A percentile compares a stretch with the other conserved stretches of the same genome.
Conservation (phyloP, 768 basidiomycete species). For the Pisolithus albus region DNA sequence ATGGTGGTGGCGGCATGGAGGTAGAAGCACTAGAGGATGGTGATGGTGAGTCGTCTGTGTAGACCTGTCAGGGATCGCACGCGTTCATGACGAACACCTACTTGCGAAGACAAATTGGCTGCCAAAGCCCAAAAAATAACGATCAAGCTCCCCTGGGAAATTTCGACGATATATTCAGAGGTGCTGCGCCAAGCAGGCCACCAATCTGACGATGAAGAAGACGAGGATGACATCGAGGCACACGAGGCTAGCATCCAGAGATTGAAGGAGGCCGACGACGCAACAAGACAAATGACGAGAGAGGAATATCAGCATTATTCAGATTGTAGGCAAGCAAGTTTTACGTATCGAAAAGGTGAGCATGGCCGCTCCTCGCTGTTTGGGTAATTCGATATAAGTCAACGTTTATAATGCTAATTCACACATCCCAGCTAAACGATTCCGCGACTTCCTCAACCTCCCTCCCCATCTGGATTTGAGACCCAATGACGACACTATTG, state of each 20-base stretch:
- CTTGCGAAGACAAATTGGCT: conserved; percentile 56
- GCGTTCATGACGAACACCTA: neutral
- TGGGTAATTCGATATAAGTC: neutral
- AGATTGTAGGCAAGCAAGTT: conserved; percentile 93
- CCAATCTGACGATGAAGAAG: conserved; percentile 91
- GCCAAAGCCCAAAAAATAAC: conserved; percentile 89
- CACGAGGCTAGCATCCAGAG: conserved; percentile 91
- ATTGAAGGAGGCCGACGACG: conserved; percentile 91
- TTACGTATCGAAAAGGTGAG: conserved; percentile 92
- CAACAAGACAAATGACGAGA: conserved; percentile 91
- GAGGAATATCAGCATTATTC: conserved; percentile 98
- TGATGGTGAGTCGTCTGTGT: conserved; percentile 48
- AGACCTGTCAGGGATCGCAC: neutral
- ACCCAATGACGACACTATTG: conserved; percentile 89
- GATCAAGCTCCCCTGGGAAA: conserved; percentile 95
- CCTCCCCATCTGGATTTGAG: conserved; percentile 82
- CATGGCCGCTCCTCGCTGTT: neutral
- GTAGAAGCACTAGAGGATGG: conserved; percentile 81
- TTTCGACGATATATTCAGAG: conserved; percentile 86
- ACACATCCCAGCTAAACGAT: conserved; percentile 70
- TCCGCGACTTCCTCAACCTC: conserved; percentile 89
- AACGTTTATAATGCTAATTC: no score
- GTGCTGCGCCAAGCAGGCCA: conserved; percentile 68
- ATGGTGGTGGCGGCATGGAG: conserved; percentile 73
- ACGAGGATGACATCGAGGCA: conserved; percentile 93